A percentile compares a stretch with the other conserved stretches of the same genome.
Evolutionary conservation across 306 rosid genomes (phyloP).

Genomic region (Arachis stenosperma): DNA sequence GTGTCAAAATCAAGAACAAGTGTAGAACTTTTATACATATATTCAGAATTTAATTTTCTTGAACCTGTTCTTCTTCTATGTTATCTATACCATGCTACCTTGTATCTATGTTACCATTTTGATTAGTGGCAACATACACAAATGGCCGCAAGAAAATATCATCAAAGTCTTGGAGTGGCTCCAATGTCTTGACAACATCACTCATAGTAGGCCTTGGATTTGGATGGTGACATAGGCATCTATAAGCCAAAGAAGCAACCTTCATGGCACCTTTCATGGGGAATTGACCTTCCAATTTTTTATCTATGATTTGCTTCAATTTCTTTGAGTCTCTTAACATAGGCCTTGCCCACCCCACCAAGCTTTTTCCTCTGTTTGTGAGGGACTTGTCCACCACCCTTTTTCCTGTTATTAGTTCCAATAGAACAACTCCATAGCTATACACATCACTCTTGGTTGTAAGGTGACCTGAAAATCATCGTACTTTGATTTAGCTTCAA

Average conservation of each 20-base stretch:
- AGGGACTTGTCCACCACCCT: conserved; percentile 59
- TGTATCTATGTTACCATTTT: conserved; percentile 39
- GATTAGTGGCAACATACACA: conserved; percentile 65
- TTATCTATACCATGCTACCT: conserved; percentile 18
- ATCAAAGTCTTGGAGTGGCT: conserved; percentile 61
- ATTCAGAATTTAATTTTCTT: background rate
- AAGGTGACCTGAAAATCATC: conserved; percentile 61
- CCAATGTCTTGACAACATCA: conserved; percentile 67
- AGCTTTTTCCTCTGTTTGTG: conserved; percentile 50
- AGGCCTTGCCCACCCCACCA: conserved; percentile 90
- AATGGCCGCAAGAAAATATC: conserved; percentile 59
- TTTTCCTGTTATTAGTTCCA: conserved; percentile 81
- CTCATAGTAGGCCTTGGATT: conserved; percentile 67
- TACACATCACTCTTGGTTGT: conserved; percentile 86
- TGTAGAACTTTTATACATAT: background rate
- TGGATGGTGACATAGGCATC: conserved; percentile 70
- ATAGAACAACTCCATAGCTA: conserved; percentile 79
- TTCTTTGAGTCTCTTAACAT: conserved; percentile 58
- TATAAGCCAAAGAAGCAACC: conserved; percentile 62
- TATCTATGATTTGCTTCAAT: conserved; percentile 54
- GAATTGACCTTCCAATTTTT: conserved; percentile 66
- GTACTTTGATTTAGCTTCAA: conserved; percentile 8
- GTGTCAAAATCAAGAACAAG: background rate
- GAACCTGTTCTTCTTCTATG: background rate
- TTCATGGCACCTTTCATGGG: conserved; percentile 62